Evolutionary conservation across 257 asterid genomes (phyloP).

Genomic region (Solanum lignicaule): DNA sequence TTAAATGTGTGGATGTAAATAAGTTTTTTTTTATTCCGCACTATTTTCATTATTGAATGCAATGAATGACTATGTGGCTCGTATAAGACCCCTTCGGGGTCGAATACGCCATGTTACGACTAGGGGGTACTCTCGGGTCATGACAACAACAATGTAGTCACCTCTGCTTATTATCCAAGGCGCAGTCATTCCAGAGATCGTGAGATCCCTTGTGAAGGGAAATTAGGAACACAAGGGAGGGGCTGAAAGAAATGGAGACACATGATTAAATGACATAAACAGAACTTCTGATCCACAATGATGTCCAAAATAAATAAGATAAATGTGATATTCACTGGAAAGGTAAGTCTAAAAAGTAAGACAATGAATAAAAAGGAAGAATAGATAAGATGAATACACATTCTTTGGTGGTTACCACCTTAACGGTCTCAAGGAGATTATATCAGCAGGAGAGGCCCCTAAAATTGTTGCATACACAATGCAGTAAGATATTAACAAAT

Average conservation of each 20-base stretch:
- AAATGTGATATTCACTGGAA: background rate
- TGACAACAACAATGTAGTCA: conserved; percentile 20
- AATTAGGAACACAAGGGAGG: conserved; percentile 66
- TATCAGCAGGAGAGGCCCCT: conserved; percentile 70
- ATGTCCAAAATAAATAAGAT: background rate
- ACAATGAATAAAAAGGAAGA: background rate
- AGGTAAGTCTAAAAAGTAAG: background rate
- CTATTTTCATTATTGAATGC: too few species aligned
- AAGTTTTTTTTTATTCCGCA: too few species aligned
- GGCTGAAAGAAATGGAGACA: conserved; percentile 41
- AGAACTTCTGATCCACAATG: background rate
- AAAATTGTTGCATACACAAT: conserved; percentile 89
- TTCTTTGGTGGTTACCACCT: conserved; percentile 31
- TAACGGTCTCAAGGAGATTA: conserved; percentile 54
- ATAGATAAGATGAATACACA: background rate
- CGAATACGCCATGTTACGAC: too few species aligned
- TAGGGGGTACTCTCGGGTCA: too few species aligned
- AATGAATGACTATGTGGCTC: too few species aligned
- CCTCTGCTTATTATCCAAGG: conserved; percentile 92
- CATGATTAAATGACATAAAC: background rate
- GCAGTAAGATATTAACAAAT: background rate
- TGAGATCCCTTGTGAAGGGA: conserved; percentile 38
- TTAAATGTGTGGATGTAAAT: too few species aligned
- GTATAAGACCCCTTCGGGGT: too few species aligned
- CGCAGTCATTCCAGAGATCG: conserved; percentile 39